Conservation (phyloP, 345 rosid genomes). For the Trapa bicornis region DNA sequence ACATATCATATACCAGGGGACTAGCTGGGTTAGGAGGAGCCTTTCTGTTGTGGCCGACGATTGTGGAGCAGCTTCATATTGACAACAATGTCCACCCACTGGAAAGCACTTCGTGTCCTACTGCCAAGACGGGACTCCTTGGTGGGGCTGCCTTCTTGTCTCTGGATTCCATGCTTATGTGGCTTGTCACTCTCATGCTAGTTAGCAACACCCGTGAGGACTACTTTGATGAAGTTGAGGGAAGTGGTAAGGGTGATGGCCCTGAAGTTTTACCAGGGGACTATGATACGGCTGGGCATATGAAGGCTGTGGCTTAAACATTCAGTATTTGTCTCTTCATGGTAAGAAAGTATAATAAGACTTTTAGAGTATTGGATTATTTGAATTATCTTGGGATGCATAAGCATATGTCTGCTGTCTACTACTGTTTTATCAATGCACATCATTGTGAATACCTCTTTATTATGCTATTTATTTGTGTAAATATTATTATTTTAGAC, state of each 20-base stretch:
- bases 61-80: conserved; percentile 63
- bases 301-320: too few relatives aligned
- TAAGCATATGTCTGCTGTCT: too few relatives aligned
- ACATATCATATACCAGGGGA: conserved; percentile 7
- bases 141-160: conserved; percentile 87
- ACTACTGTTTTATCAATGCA: too few relatives aligned
- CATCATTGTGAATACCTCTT: too few relatives aligned
- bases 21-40: conserved; percentile 50
- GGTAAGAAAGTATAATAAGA: too few relatives aligned
- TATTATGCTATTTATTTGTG: too few relatives aligned
- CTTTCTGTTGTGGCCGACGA: conserved; percentile 67
- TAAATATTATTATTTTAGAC: too few relatives aligned
- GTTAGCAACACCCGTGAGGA: conserved; percentile 86
- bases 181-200: conserved; percentile 74
- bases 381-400: too few relatives aligned
- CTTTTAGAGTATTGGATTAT: too few relatives aligned
- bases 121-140: conserved; percentile 74
- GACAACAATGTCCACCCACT: conserved; percentile 41
- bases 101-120: conserved; percentile 39
- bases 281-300: not conserved
- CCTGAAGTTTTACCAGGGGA: conserved; percentile 3
- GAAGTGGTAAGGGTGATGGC: not conserved
- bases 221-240: conserved; percentile 57
- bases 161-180: conserved; percentile 63
- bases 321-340: too few relatives aligned